These are phyloP conservation scores for Bullera alba DNA, from an alignment of 768 basidiomycete species.

Conservation along the genomic window DNA sequence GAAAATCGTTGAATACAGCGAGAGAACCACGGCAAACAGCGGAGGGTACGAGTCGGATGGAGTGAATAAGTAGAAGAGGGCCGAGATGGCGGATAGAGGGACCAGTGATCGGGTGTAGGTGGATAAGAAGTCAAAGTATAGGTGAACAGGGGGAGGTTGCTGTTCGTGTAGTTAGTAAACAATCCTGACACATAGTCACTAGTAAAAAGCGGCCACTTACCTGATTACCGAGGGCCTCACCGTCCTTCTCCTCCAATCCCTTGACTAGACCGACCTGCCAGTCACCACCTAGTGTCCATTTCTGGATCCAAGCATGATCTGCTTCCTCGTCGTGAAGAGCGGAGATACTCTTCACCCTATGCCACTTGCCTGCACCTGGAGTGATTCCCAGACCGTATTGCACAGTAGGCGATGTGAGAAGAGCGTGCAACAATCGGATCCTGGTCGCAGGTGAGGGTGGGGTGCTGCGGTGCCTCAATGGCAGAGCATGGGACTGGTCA, in stretches of 20 bases:
- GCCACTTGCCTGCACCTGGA: conserved; percentile 65
- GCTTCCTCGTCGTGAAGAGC: conserved; percentile 68
- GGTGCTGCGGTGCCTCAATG: conserved; percentile 52
- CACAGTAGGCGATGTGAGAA: conserved; percentile 50
- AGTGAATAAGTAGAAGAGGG: conserved; percentile 56
- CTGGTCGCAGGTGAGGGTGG: conserved; percentile 54
- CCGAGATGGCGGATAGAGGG: conserved; percentile 66
- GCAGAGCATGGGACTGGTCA: conserved; percentile 45
- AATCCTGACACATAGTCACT: not conserved
- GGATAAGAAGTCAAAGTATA: conserved; percentile 75
- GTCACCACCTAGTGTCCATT: conserved; percentile 50
- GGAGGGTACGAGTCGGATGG: conserved; percentile 60
- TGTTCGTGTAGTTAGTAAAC: not conserved
- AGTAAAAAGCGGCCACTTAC: conserved; percentile 15
- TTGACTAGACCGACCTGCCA: conserved; percentile 33
- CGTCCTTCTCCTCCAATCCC: conserved; percentile 19
- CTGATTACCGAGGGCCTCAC: conserved; percentile 22
- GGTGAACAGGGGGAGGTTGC: conserved; percentile 39
- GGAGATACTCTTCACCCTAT: conserved; percentile 71
- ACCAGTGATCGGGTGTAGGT: conserved; percentile 74
- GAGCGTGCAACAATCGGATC: conserved; percentile 31
- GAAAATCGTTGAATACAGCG: conserved; percentile 77
- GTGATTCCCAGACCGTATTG: conserved; percentile 82
- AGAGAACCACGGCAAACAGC: conserved; percentile 64
- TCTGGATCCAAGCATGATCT: conserved; percentile 31